Percentiles rank a stretch among this genome's conserved stretches.
Conservation (phyloP, 371 early-diverging fungal genomes). For the Rhizomucor pusillus region DNA sequence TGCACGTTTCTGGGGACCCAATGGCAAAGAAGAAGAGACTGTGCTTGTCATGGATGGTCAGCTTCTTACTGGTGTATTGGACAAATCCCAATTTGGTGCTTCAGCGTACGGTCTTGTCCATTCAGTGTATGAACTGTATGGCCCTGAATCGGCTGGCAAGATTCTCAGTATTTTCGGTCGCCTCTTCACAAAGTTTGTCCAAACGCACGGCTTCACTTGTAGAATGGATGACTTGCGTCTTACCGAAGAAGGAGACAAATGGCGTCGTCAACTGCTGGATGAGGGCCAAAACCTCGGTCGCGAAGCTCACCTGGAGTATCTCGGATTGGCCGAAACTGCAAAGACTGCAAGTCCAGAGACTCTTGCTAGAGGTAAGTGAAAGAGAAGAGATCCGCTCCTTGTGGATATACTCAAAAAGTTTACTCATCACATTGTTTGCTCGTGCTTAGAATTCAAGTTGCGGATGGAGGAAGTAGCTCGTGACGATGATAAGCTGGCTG, state of each 20-base stretch:
- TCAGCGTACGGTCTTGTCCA: slow-evolving; percentile 94
- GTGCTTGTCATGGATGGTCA: slow-evolving; percentile 87
- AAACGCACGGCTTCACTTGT: slow-evolving; percentile 93
- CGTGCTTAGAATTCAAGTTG: slow-evolving; percentile 52
- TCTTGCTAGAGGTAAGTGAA: slow-evolving; percentile 27
- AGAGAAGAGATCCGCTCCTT: neutral
- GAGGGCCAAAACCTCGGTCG: slow-evolving; percentile 57
- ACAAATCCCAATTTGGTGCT: slow-evolving; percentile 98
- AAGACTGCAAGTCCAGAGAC: slow-evolving; percentile 32
- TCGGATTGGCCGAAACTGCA: slow-evolving; percentile 60
- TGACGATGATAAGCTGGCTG: slow-evolving; percentile 83
- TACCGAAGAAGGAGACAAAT: slow-evolving; percentile 77
- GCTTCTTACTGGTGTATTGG: slow-evolving; percentile 92
- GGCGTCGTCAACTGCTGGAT: slow-evolving; percentile 68
- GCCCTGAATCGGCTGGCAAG: slow-evolving; percentile 88
- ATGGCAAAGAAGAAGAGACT: slow-evolving; percentile 79
- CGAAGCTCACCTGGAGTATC: slow-evolving; percentile 71
- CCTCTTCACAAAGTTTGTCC: slow-evolving; percentile 93
- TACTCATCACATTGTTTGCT: too few species aligned
- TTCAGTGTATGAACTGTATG: slow-evolving; percentile 96
- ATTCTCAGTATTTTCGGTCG: slow-evolving; percentile 94
- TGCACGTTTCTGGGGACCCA: slow-evolving; percentile 82
- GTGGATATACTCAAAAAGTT: neutral
- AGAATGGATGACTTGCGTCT: slow-evolving; percentile 99
- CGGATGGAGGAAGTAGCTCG: slow-evolving; percentile 86